phyloP scores from a whole-genome alignment of 352 stramenopile species.

The Pythium vanterpoolii region DNA sequence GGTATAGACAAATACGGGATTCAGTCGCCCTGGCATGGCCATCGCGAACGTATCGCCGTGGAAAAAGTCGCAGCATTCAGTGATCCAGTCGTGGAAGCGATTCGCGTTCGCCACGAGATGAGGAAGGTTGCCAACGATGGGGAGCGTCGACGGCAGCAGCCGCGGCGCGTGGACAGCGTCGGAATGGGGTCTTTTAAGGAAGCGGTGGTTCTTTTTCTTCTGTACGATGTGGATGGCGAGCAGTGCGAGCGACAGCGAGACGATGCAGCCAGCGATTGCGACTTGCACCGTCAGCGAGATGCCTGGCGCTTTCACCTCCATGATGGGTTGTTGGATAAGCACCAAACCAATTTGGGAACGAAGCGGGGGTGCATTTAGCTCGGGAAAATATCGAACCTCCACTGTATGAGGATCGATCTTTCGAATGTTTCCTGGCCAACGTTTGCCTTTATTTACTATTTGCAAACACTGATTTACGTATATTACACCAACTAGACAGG shows the following conservation, averaged over 20 bases:
- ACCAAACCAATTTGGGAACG: neutral
- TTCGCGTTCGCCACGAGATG: conserved; percentile 28
- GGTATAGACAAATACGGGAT: conserved; percentile 39
- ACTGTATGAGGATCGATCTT: too few species aligned
- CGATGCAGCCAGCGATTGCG: neutral
- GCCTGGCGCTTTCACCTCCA: too few species aligned
- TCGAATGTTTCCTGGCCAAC: neutral
- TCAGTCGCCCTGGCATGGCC: conserved; percentile 26
- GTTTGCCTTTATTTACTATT: neutral
- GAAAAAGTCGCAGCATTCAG: conserved; percentile 26
- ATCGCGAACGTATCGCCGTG: conserved; percentile 35
- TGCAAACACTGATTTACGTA: neutral
- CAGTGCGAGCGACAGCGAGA: neutral
- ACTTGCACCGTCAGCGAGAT: neutral
- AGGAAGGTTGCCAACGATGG: conserved; percentile 37
- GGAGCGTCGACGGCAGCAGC: conserved; percentile 14
- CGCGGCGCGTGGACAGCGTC: neutral
- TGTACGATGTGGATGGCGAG: neutral
- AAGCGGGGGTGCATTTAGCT: neutral
- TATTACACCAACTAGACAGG: neutral
- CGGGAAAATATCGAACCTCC: neutral
- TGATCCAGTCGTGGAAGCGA: conserved; percentile 45
- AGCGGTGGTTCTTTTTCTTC: neutral
- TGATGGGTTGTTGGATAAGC: neutral
- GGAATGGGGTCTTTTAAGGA: neutral